Evolutionary conservation across 2,329 filamentous ascomycete genomes (phyloP), one percentile per base, ranked within the genome.

Genomic region (Mycosphaerella sp.): DNA sequence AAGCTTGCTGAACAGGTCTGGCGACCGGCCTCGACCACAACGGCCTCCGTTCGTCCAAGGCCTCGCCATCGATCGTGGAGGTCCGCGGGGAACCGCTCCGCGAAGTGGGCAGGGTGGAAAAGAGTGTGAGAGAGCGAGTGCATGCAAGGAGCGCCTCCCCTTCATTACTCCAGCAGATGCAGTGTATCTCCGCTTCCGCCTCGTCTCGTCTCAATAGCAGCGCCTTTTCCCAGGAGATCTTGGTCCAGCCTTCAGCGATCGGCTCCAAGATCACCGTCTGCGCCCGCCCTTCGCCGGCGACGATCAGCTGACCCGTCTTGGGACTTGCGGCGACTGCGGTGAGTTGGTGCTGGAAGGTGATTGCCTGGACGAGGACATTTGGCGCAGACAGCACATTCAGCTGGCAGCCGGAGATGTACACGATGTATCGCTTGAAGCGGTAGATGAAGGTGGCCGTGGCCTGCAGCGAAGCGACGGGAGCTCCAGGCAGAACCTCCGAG

Each of bases 381-480:
- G 87, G 80, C 44, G 82, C 85, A 64, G 81, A 79, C 60, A 97
- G 82, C 62, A 98, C 84, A 47, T 93, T 82, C 58, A 97, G 81
- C 55, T 88, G 88, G 70, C 85, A 87, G 64, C 91, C 91, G 54
- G 87, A 93, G 59, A 96, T 86, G 71, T 97, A 98, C 45, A 82
- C 87, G 68, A 88, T 82, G 60, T 91, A 78, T 61, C 86, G 83
- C 64, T 79, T 78, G 59, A 78, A 77, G 62, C 86, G 79, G 85
- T 86, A 93, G 67, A 80, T 77, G 67, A 82, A 85, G 55, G 82
- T 85, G 69, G 81, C 81, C 67, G 89, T 76, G 72, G 85, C 83
- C 76, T 90, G 86, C 64, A 88, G 83, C 75, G 81, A 85, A 64
- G 84, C 78, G 75, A 81, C 81, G 68, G 88, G 86, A 74, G 84